Conservation (phyloP, 768 basidiomycete species). For the Boletellus ananas region DNA sequence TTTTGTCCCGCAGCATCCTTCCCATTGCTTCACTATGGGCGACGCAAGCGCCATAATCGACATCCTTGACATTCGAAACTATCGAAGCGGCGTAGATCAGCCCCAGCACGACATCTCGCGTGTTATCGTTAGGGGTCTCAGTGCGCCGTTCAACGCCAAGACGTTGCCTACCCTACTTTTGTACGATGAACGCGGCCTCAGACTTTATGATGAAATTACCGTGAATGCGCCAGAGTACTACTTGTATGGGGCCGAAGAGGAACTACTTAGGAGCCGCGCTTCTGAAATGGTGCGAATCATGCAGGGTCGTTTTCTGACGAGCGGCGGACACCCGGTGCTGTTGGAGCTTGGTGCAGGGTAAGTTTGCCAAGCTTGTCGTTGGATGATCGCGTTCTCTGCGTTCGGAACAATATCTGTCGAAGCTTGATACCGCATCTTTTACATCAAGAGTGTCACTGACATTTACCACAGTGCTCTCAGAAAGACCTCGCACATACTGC, state of each 20-base stretch:
- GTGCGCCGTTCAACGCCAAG: conserved; percentile 51
- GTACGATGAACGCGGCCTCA: conserved; percentile 83
- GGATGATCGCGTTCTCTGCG: background rate
- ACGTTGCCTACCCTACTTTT: conserved; percentile 77
- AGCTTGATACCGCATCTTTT: background rate
- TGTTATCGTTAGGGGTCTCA: conserved; percentile 54
- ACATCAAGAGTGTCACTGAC: conserved; percentile 8
- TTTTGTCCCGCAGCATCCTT: background rate
- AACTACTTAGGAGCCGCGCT: conserved; percentile 70
- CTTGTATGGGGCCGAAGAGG: conserved; percentile 83
- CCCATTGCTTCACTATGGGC: conserved; percentile 14
- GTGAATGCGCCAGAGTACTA: conserved; percentile 82
- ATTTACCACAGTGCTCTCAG: conserved; percentile 59
- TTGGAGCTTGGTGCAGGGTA: conserved; percentile 95
- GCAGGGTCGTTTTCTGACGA: conserved; percentile 39
- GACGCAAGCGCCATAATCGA: conserved; percentile 15
- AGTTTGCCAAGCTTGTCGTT: conserved; percentile 27
- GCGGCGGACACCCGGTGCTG: conserved; percentile 45
- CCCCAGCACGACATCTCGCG: conserved; percentile 34
- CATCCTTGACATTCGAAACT: conserved; percentile 23
- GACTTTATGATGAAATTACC: conserved; percentile 84
- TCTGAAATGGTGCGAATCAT: conserved; percentile 73
- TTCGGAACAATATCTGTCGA: background rate
- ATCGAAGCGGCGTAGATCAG: conserved; percentile 2
- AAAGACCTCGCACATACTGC: conserved; percentile 84